Evolutionary conservation across 768 basidiomycete genomes (phyloP), one percentile per base, ranked within the genome.

Genomic region (Kwoniella dendrophila): DNA sequence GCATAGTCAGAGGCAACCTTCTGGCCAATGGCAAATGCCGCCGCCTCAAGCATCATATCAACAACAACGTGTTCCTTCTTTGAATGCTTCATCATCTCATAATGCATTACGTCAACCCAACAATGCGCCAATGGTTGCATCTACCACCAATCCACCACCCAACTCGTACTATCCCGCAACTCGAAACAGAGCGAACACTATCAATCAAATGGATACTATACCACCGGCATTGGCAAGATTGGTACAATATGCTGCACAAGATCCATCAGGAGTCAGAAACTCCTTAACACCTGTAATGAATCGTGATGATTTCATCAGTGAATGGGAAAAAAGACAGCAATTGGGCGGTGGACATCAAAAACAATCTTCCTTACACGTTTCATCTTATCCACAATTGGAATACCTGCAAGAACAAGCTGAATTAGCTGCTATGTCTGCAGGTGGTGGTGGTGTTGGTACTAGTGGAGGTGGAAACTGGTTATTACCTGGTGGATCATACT

Each of bases 251-350:
- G 78, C 86, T 87, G 72, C 88, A 87, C 67, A 85, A 82, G 51
- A 80, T 57, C 73, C 72, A 2, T 69, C 70, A 0, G 75, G 72
- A 33, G 69, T 63, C 1, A 61, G 77, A 48, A 80, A 71, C 86
- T 87, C 40, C 83, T 78, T 96, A 78, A 96, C 92, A 14, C 95
- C 95, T 2, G 93, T 96, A 30, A 80, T 98, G 67, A 94, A 95
- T 70, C 84, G 95, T 54, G 95, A 98, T 68, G 95, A 99, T 66
- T 89, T 90, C 44, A 89, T 92, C 83, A 86, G 88, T 43, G 95
- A 97, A 80, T 98, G 95, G 95, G 96, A 98, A 80, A 81, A 92
- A 67, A 82, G 93, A 64, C 90, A 92, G 74, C 88, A 88, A 70
- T 5, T 6, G 6, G 41, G 41, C n/a, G 41, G 41, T 20, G 83